A percentile compares a stretch with the other conserved stretches of the same genome.
Evolutionary conservation across 495 filamentous ascomycete species (phyloP).

Genomic region (Penicillium mononematosum): DNA sequence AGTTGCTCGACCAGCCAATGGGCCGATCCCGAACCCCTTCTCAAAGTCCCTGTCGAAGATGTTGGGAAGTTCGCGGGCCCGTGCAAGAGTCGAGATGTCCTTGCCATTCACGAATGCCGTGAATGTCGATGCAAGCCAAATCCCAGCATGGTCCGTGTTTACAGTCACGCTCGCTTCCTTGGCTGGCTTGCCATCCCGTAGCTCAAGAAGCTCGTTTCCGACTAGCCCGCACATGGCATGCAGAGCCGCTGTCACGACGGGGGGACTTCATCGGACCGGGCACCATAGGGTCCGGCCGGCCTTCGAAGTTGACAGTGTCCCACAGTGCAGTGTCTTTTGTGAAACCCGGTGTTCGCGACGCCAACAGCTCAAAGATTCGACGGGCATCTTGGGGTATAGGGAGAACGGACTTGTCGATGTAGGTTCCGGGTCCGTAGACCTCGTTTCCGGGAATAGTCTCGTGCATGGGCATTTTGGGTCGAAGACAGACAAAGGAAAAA

Average conservation of each 20-base stretch:
- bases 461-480: conserved; percentile 18
- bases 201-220: conserved; percentile 25
- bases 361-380: conserved; percentile 25
- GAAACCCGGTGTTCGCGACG: conserved; percentile 22
- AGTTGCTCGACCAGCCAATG: conserved; percentile 22
- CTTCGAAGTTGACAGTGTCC: conserved; percentile 27
- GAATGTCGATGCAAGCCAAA: conserved; percentile 27
- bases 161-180: conserved; percentile 13
- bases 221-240: conserved; percentile 32
- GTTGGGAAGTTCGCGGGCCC: conserved; percentile 13
- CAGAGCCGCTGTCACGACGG: conserved; percentile 24
- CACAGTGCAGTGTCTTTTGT: conserved; percentile 18
- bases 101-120: conserved; percentile 19
- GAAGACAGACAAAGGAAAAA: background rate
- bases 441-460: conserved; percentile 22
- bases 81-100: conserved; percentile 16
- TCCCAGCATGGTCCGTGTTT: conserved; percentile 26
- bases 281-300: conserved; percentile 24
- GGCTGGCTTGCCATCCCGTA: conserved; percentile 16
- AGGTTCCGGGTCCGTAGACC: conserved; percentile 28
- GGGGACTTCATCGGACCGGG: conserved; percentile 29
- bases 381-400: conserved; percentile 25
- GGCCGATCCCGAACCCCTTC: conserved; percentile 23
- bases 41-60: conserved; percentile 26
- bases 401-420: conserved; percentile 23